Percentiles rank a stretch among this genome's conserved stretches.
Evolutionary conservation across 1,139 yeast species (phyloP).

Genomic region (Kodamaea sp.): DNA sequence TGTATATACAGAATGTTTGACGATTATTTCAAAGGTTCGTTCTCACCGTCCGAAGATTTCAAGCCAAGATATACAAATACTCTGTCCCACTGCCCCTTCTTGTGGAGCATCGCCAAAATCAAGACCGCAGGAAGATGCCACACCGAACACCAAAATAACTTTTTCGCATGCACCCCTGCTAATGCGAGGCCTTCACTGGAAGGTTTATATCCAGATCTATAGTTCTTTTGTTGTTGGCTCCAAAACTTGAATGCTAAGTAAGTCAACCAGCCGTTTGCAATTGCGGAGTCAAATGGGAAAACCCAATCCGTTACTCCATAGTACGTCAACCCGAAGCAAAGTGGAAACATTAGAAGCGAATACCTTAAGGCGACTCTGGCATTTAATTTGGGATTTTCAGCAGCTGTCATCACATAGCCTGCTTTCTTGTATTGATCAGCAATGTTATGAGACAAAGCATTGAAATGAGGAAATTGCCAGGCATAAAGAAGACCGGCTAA

Average conservation of each 20-base stretch:
- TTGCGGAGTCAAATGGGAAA: constrained; percentile 75
- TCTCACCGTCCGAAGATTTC: too few relatives aligned
- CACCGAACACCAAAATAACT: constrained; percentile 91
- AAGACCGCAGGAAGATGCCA: constrained; percentile 91
- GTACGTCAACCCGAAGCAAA: constrained; percentile 81
- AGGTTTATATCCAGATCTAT: constrained; percentile 41
- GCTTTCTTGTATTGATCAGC: constrained; percentile 87
- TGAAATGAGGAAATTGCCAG: constrained; percentile 99
- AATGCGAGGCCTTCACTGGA: constrained; percentile 54
- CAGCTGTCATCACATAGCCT: constrained; percentile 96
- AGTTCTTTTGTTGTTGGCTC: constrained; percentile 68
- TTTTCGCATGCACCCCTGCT: constrained; percentile 72
- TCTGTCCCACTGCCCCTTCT: constrained; percentile 94
- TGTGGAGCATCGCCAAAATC: constrained; percentile 90
- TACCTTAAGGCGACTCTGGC: constrained; percentile 93
- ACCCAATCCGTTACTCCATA: constrained; percentile 81
- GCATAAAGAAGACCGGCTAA: constrained; percentile 87
- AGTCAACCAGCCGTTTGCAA: constrained; percentile 84
- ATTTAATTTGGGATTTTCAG: constrained; percentile 85
- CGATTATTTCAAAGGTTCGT: too few relatives aligned
- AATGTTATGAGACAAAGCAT: constrained; percentile 84
- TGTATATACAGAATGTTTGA: too few relatives aligned
- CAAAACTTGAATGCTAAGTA: constrained; percentile 82
- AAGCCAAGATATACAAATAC: constrained; percentile 37
- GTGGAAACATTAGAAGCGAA: constrained; percentile 86